These are phyloP conservation scores for Raffaelea arxii DNA, from an alignment of 2,329 filamentous ascomycete species.

Conservation along the genomic window DNA sequence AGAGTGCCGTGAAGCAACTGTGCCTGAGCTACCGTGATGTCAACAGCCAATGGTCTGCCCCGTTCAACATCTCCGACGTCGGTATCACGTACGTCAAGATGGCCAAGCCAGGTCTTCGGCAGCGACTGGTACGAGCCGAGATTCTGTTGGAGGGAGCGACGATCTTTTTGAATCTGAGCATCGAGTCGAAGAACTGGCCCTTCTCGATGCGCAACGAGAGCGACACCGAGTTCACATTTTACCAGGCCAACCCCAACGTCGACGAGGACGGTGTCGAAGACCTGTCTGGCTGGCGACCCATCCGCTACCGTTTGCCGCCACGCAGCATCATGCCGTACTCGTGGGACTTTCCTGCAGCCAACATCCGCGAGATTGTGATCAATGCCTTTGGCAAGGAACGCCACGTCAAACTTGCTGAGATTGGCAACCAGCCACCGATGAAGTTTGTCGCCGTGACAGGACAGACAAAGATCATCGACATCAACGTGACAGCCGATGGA, in stretches of 20 bases:
- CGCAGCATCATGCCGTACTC: conserved; percentile 99
- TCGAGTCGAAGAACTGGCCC: conserved; percentile 93
- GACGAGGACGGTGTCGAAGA: conserved; percentile 84
- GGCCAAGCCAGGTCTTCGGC: conserved; percentile 79
- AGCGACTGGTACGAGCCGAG: conserved; percentile 79
- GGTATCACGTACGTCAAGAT: conserved; percentile 91
- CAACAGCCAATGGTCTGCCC: conserved; percentile 95
- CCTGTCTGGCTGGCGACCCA: conserved; percentile 79
- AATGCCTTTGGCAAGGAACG: conserved; percentile 70
- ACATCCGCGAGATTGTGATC: conserved; percentile 86
- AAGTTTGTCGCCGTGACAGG: conserved; percentile 63
- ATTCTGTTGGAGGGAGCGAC: conserved; percentile 88
- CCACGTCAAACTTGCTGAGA: conserved; percentile 90
- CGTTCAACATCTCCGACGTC: conserved; percentile 93
- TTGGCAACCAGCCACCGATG: conserved; percentile 92
- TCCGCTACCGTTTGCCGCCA: conserved; percentile 83
- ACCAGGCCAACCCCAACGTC: conserved; percentile 84
- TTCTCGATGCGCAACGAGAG: conserved; percentile 99
- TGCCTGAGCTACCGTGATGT: conserved; percentile 88
- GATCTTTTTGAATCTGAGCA: conserved; percentile 81
- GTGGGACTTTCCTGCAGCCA: conserved; percentile 98
- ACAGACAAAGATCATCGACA: conserved; percentile 81
- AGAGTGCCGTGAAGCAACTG: conserved; percentile 74
- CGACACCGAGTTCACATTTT: conserved; percentile 93
- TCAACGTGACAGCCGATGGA: conserved; percentile 91